A percentile compares a stretch with the other conserved stretches of the same genome.
These are phyloP conservation scores for Tylopilus sp. DNA, from an alignment of 768 basidiomycete species.

Conservation along the genomic window DNA sequence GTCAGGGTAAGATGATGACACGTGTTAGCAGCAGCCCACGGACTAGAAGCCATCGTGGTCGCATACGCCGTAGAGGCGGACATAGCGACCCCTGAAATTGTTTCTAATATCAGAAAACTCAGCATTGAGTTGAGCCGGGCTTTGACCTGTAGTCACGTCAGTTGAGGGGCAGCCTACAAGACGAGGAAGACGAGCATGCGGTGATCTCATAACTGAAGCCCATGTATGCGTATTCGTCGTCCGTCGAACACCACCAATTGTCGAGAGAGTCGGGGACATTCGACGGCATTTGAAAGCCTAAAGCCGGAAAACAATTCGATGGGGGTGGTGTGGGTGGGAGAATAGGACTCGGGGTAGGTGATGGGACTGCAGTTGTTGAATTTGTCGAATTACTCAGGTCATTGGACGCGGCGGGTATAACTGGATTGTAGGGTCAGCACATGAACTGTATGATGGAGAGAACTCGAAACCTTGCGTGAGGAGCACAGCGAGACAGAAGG, in stretches of 20 bases:
- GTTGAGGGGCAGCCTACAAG: background rate
- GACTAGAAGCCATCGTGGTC: conserved; percentile 41
- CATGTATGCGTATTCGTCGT: conserved; percentile 70
- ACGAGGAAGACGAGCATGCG: conserved; percentile 41
- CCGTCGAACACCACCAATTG: conserved; percentile 63
- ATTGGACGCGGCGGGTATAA: background rate
- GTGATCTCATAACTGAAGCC: conserved; percentile 77
- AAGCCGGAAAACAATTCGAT: conserved; percentile 34
- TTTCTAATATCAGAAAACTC: conserved; percentile 62
- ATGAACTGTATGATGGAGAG: background rate
- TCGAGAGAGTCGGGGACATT: conserved; percentile 40
- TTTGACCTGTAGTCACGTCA: conserved; percentile 49
- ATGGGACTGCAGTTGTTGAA: background rate
- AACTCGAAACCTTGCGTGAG: conserved; percentile 11
- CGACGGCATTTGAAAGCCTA: conserved; percentile 54
- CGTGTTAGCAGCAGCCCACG: background rate
- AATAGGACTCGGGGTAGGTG: background rate
- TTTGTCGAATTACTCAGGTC: background rate
- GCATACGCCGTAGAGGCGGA: conserved; percentile 47
- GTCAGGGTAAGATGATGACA: conserved; percentile 15
- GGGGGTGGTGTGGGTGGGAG: background rate
- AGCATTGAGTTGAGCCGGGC: conserved; percentile 41
- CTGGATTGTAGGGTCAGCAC: too few species aligned
- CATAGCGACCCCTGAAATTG: conserved; percentile 61
- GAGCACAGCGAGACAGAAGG: conserved; percentile 10